A percentile compares a stretch with the other conserved stretches of the same genome.
Evolutionary conservation across 2,329 filamentous ascomycete genomes (phyloP).

Genomic region (Diaporthe ampelina): DNA sequence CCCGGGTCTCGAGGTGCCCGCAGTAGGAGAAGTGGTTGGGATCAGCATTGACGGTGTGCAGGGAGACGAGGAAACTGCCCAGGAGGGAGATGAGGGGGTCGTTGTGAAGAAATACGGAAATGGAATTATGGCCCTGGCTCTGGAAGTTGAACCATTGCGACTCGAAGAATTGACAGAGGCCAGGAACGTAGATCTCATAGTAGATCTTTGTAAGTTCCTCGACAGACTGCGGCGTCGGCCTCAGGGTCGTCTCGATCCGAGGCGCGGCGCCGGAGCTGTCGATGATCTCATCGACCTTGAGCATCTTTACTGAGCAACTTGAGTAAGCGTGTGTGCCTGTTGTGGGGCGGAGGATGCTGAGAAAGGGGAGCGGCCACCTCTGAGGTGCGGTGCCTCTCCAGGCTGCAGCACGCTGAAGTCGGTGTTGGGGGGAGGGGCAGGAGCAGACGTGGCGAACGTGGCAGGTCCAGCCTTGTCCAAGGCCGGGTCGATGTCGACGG

Average conservation of each 20-base stretch:
- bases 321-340: slow-evolving; percentile 56
- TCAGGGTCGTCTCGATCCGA: slow-evolving; percentile 65
- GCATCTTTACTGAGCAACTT: slow-evolving; percentile 68
- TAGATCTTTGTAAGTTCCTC: slow-evolving; percentile 81
- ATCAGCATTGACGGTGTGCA: slow-evolving; percentile 65
- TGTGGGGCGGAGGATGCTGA: slow-evolving; percentile 40
- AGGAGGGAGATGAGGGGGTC: slow-evolving; percentile 75
- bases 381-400: slow-evolving; percentile 60
- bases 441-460: slow-evolving; percentile 19
- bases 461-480: slow-evolving; percentile 43
- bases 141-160: slow-evolving; percentile 82
- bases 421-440: slow-evolving; percentile 25
- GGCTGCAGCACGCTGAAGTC: slow-evolving; percentile 42
- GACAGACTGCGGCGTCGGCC: slow-evolving; percentile 64
- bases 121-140: slow-evolving; percentile 57
- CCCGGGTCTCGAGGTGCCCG: slow-evolving; percentile 67
- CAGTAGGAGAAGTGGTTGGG: slow-evolving; percentile 67
- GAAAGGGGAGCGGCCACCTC: slow-evolving; percentile 64
- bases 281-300: slow-evolving; percentile 82
- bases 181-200: slow-evolving; percentile 79
- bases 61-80: slow-evolving; percentile 72
- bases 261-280: slow-evolving; percentile 68
- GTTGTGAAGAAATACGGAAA: slow-evolving; percentile 64
- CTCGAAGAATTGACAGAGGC: slow-evolving; percentile 83
- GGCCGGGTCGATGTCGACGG: slow-evolving; percentile 53